phyloP scores from a whole-genome alignment of 2,329 filamentous ascomycete genomes.

The Penicillium griseofulvum region DNA sequence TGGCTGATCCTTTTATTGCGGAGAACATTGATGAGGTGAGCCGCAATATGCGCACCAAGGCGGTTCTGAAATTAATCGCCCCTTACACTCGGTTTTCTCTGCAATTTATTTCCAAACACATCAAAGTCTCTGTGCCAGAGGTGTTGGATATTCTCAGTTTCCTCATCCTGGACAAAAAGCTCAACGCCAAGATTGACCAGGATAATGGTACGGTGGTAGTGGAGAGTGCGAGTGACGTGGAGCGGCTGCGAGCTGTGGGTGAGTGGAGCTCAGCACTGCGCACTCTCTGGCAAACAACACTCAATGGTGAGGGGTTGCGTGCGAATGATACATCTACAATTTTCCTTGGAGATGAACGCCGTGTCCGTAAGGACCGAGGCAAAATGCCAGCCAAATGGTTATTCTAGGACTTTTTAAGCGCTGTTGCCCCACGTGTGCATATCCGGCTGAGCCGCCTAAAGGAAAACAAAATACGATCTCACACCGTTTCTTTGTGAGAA shows the following conservation, averaged over 20 bases:
- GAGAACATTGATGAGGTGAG: slow-evolving; percentile 99
- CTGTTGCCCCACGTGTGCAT: slow-evolving; percentile 9
- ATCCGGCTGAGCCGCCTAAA: slow-evolving; percentile 9
- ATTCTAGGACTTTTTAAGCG: slow-evolving; percentile 2
- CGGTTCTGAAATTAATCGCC: slow-evolving; percentile 85
- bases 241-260: slow-evolving; percentile 68
- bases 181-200: slow-evolving; percentile 86
- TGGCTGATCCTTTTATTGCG: slow-evolving; percentile 91
- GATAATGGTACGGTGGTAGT: slow-evolving; percentile 80
- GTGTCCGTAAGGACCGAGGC: slow-evolving; percentile 19
- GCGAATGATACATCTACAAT: slow-evolving; percentile 39
- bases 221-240: slow-evolving; percentile 66
- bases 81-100: slow-evolving; percentile 93
- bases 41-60: slow-evolving; percentile 96
- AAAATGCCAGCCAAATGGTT: background rate
- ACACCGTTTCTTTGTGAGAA: slow-evolving; percentile 18
- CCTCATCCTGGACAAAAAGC: slow-evolving; percentile 84
- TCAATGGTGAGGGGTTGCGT: slow-evolving; percentile 68
- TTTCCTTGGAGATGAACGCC: slow-evolving; percentile 36
- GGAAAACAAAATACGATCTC: slow-evolving; percentile 3
- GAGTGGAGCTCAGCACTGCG: slow-evolving; percentile 70
- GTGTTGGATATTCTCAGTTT: slow-evolving; percentile 95
- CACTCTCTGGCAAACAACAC: slow-evolving; percentile 66
- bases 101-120: slow-evolving; percentile 79
- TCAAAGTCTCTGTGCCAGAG: slow-evolving; percentile 80